Evolutionary conservation across 805 yeast species (phyloP).

Genomic region (Candida andamanensis): DNA sequence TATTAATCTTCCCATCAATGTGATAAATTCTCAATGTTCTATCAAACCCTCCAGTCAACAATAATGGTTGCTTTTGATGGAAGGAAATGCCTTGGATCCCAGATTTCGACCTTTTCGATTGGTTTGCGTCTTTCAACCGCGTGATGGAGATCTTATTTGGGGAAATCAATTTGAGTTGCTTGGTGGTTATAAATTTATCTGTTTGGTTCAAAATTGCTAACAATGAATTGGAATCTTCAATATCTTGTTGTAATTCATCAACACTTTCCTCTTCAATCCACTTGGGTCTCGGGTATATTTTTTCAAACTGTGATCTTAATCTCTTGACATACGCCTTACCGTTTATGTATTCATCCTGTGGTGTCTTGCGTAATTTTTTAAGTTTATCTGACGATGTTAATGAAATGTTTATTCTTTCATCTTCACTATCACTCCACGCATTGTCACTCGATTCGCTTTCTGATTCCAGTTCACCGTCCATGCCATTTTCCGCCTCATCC

Average conservation of each 20-base stretch:
- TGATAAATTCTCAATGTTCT: slow-evolving; percentile 81
- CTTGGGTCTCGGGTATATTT: slow-evolving; percentile 75
- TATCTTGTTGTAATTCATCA: slow-evolving; percentile 18
- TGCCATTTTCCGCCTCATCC: slow-evolving; percentile 16
- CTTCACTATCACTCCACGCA: slow-evolving; percentile 89
- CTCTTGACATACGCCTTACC: slow-evolving; percentile 62
- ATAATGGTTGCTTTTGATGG: slow-evolving; percentile 78
- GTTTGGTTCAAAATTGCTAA: slow-evolving; percentile 27
- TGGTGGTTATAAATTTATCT: slow-evolving; percentile 35
- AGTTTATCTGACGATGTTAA: slow-evolving; percentile 53
- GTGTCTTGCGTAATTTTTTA: slow-evolving; percentile 65
- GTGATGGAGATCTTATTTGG: slow-evolving; percentile 66
- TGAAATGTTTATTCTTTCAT: slow-evolving; percentile 65
- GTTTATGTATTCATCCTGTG: slow-evolving; percentile 45
- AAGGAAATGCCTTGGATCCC: slow-evolving; percentile 84
- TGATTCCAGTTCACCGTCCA: slow-evolving; percentile 12
- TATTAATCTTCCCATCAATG: slow-evolving; percentile 81
- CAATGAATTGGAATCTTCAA: slow-evolving; percentile 24
- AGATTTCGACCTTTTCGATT: slow-evolving; percentile 59
- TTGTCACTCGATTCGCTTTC: slow-evolving; percentile 19
- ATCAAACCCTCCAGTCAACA: slow-evolving; percentile 91
- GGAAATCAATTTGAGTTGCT: slow-evolving; percentile 55
- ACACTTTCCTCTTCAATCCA: slow-evolving; percentile 54
- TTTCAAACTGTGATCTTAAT: slow-evolving; percentile 65
- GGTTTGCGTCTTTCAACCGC: slow-evolving; percentile 85